A percentile compares a stretch with the other conserved stretches of the same genome.
Evolutionary conservation across 345 rosid species (phyloP).

Genomic region (Arabidopsis suecica): DNA sequence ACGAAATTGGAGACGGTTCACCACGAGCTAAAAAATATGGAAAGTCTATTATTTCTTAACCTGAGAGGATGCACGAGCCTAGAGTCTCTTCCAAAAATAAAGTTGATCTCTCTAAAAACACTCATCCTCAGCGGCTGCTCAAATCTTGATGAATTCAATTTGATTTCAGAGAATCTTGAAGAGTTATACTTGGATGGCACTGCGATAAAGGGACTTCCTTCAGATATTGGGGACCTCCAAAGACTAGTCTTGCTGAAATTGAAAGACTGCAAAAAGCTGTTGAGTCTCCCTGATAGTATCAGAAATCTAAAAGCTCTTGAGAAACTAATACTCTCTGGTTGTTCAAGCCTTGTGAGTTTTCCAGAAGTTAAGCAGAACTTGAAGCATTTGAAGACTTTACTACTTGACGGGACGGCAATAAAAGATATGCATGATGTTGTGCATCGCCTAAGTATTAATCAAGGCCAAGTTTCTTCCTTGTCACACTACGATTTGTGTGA

Average conservation of each 20-base stretch:
- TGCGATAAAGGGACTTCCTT: slow-evolving; percentile 28
- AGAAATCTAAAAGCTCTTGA: slow-evolving; percentile 28
- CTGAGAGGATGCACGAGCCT: slow-evolving; percentile 37
- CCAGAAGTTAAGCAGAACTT: slow-evolving; percentile 17
- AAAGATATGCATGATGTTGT: neutral
- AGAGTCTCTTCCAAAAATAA: neutral
- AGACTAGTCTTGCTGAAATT: neutral
- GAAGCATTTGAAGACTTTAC: slow-evolving; percentile 31
- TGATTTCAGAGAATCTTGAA: slow-evolving; percentile 18
- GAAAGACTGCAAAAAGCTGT: slow-evolving; percentile 9
- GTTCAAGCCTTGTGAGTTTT: slow-evolving; percentile 3
- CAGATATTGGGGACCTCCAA: neutral
- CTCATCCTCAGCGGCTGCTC: slow-evolving; percentile 37
- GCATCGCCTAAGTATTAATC: neutral
- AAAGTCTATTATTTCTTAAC: slow-evolving; percentile 20
- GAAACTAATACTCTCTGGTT: slow-evolving; percentile 30
- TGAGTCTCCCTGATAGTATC: slow-evolving; percentile 14
- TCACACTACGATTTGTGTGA: neutral
- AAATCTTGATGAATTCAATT: slow-evolving; percentile 16
- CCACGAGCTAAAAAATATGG: neutral
- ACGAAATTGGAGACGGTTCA: neutral
- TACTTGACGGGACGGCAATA: slow-evolving; percentile 32
- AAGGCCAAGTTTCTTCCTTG: slow-evolving; percentile 3
- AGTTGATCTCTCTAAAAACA: slow-evolving; percentile 3
- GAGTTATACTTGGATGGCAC: slow-evolving; percentile 25